phyloP scores from a whole-genome alignment of 164 flowering plant species.

The Paratinospora sagittata region DNA sequence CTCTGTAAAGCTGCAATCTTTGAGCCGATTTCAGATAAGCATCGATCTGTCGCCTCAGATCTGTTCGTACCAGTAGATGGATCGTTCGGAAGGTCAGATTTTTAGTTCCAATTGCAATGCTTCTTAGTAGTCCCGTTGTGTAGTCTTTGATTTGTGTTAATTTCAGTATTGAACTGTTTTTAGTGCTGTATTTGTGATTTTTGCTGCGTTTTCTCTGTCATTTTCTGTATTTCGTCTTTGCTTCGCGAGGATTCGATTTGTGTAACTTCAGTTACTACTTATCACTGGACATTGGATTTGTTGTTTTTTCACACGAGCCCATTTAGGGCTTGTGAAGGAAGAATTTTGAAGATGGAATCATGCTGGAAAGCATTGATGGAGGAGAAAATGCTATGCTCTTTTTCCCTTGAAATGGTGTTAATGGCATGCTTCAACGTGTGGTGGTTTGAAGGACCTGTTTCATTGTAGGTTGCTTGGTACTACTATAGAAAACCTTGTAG shows the following conservation, averaged over 20 bases:
- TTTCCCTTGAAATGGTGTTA: too few species aligned
- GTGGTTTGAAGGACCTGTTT: too few species aligned
- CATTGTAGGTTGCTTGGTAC: too few species aligned
- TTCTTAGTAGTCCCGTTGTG: not conserved
- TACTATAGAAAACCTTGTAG: too few species aligned
- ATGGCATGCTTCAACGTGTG: too few species aligned
- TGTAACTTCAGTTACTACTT: too few species aligned
- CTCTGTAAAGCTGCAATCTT: constrained; percentile 48
- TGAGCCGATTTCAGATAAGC: constrained; percentile 62
- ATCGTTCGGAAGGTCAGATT: constrained; percentile 48
- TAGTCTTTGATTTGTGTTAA: not conserved
- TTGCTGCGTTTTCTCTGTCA: not conserved
- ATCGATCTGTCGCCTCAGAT: constrained; percentile 76
- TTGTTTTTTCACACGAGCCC: too few species aligned
- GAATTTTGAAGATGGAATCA: too few species aligned
- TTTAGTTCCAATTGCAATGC: not conserved
- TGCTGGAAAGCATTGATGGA: too few species aligned
- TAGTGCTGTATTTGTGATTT: not conserved
- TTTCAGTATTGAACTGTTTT: not conserved
- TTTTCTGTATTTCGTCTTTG: not conserved
- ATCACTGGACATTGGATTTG: too few species aligned
- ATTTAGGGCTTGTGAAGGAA: too few species aligned
- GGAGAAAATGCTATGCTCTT: too few species aligned
- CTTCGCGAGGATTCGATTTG: not conserved
- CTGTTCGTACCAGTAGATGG: constrained; percentile 54